These are phyloP conservation scores for Bacidia gigantensis DNA, from an alignment of 495 filamentous ascomycete genomes.

Conservation along the genomic window DNA sequence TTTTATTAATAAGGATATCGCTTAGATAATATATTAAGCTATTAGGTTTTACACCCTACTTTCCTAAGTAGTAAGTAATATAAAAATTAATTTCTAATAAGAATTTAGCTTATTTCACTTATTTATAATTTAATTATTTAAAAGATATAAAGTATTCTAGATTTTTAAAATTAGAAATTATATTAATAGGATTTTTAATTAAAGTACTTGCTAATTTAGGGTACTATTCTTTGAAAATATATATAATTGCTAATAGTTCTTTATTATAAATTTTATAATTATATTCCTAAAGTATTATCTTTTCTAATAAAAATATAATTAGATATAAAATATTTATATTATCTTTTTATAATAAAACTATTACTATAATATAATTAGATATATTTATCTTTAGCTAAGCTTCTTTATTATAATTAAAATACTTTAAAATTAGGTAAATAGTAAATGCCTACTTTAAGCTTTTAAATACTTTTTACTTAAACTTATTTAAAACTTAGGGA, in stretches of 20 bases:
- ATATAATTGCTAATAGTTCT: not conserved
- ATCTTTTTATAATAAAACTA: not conserved
- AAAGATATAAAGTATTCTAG: not conserved
- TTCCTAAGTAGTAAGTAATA: not conserved
- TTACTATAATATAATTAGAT: not conserved
- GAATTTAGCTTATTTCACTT: not conserved
- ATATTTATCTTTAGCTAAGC: not conserved
- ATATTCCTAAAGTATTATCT: not conserved
- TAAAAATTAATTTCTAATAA: not conserved
- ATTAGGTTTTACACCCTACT: not conserved
- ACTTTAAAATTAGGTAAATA: not conserved
- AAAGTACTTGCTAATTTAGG: not conserved
- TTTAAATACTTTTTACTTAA: not conserved
- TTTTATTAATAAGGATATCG: not conserved
- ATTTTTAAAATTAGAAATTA: not conserved
- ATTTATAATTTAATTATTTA: not conserved
- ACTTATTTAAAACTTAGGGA: not conserved
- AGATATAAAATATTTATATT: not conserved
- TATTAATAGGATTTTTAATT: not conserved
- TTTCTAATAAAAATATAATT: not conserved
- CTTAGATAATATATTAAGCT: not conserved
- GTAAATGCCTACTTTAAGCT: not conserved
- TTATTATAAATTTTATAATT: conserved; percentile 1
- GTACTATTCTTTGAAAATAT: not conserved
- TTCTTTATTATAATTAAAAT: not conserved